Base-by-base conservation (phyloP, 2,329 filamentous ascomycete genomes). In the Talaromyces verruculosus region DNA sequence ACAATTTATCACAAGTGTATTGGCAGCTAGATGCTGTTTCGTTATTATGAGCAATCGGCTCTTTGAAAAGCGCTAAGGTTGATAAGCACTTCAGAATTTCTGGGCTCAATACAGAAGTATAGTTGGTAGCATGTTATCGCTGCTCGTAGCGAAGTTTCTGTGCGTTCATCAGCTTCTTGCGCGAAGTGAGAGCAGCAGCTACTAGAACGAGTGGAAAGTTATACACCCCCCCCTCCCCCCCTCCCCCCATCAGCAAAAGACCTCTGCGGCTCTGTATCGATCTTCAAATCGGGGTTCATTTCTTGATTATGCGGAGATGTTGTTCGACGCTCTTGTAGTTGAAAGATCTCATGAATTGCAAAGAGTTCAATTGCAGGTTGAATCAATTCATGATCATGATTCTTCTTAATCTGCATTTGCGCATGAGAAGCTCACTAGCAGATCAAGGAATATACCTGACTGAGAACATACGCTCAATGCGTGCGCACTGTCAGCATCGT, bases 181-280 rank as follows among this genome's bases (percentile, higher is more conserved):
- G n/a, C n/a, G n/a, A n/a, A n/a, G n/a, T n/a, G n/a, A n/a, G n/a
- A n/a, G n/a, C n/a, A n/a, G n/a, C n/a, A n/a, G n/a, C n/a, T n/a
- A n/a, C n/a, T n/a, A n/a, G n/a, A n/a, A n/a, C n/a, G n/a, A n/a
- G n/a, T n/a, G n/a, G n/a, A n/a, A n/a, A n/a, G n/a, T n/a, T n/a
- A n/a, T n/a, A n/a, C n/a, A n/a, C n/a, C n/a, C n/a, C n/a, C n/a
- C n/a, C n/a, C n/a, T n/a, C n/a, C n/a, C n/a, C n/a, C n/a, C n/a
- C n/a, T n/a, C n/a, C n/a, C n/a, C n/a, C n/a, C n/a, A n/a, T 49
- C 45, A 49, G 45, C 2, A 28, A 59, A 59, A 59, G 55, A 37
- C 33, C 39, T 61, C 22, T 61, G 58, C 17, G 58, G 58, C 39
- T 61, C 25, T 61, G 58, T 45, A 61, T 61, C 10, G 11, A 30